These are phyloP conservation scores for Neurospora sp. DNA, from an alignment of 495 filamentous ascomycete genomes.

Conservation along the genomic window DNA sequence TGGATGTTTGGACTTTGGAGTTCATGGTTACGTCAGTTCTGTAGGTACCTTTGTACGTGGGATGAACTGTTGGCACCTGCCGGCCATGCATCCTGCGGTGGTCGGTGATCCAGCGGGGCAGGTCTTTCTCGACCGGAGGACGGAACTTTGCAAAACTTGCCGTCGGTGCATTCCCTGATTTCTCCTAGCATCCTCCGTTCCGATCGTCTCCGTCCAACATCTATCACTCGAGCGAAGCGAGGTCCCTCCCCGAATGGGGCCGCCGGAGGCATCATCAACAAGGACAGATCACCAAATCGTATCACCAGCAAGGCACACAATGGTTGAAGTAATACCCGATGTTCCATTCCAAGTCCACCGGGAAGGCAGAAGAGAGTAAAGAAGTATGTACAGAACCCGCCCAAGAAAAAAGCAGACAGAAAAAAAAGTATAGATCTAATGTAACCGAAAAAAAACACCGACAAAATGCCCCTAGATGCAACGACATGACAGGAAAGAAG, in stretches of 20 bases:
- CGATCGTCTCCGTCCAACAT: no score
- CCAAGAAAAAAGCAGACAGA: background rate
- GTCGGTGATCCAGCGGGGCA: background rate
- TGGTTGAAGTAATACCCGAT: background rate
- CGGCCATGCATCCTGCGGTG: background rate
- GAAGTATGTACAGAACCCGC: background rate
- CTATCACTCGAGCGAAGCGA: background rate
- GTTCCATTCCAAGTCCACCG: background rate
- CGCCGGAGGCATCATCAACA: background rate
- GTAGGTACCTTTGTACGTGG: background rate
- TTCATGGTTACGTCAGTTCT: background rate
- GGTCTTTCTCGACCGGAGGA: background rate
- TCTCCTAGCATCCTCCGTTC: background rate
- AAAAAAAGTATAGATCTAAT: background rate
- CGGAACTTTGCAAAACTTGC: background rate
- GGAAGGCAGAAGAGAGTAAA: background rate
- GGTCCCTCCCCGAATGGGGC: background rate
- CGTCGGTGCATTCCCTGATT: background rate
- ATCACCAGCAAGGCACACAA: background rate
- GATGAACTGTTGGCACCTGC: background rate
- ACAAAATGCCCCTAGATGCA: background rate
- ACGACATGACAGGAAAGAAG: background rate
- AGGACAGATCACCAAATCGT: background rate
- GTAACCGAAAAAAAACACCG: background rate
- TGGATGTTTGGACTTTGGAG: background rate